Conservation (phyloP, 768 basidiomycete genomes). For the Filobasidium wieringae region DNA sequence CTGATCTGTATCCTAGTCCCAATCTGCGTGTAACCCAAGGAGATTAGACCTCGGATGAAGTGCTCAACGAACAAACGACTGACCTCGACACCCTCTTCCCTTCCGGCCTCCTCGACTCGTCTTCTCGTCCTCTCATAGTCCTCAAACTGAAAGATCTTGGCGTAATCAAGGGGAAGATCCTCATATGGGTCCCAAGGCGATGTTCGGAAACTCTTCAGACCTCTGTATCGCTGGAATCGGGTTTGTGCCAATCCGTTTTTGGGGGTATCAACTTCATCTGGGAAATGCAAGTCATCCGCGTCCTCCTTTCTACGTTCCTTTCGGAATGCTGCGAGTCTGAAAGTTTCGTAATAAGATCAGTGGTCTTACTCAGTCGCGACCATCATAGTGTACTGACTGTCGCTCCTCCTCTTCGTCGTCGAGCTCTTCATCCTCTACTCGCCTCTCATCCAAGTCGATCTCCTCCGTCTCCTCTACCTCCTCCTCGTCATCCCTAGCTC, state of each 20-base stretch:
- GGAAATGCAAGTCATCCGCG: conserved; percentile 60
- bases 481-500: conserved; percentile 20
- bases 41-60: background rate
- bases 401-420: conserved; percentile 64
- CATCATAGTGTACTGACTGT: conserved; percentile 50
- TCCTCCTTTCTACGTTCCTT: conserved; percentile 32
- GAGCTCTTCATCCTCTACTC: conserved; percentile 48
- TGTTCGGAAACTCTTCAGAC: conserved; percentile 81
- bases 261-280: conserved; percentile 93
- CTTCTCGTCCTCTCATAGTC: conserved; percentile 74
- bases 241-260: conserved; percentile 63
- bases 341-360: background rate
- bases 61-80: too few relatives aligned
- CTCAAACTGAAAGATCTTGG: conserved; percentile 91
- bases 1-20: conserved; percentile 69
- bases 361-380: background rate
- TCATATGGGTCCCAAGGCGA: conserved; percentile 98
- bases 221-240: conserved; percentile 85
- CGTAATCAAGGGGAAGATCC: conserved; percentile 86
- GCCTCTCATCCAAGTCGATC: conserved; percentile 45
- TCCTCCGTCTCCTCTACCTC: conserved; percentile 53
- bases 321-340: conserved; percentile 58
- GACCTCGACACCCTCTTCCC: conserved; percentile 58
- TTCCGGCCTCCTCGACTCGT: conserved; percentile 47
- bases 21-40: conserved; percentile 44